These are phyloP conservation scores for Pulveroboletus ravenelii DNA, from an alignment of 768 basidiomycete species.

Conservation along the genomic window DNA sequence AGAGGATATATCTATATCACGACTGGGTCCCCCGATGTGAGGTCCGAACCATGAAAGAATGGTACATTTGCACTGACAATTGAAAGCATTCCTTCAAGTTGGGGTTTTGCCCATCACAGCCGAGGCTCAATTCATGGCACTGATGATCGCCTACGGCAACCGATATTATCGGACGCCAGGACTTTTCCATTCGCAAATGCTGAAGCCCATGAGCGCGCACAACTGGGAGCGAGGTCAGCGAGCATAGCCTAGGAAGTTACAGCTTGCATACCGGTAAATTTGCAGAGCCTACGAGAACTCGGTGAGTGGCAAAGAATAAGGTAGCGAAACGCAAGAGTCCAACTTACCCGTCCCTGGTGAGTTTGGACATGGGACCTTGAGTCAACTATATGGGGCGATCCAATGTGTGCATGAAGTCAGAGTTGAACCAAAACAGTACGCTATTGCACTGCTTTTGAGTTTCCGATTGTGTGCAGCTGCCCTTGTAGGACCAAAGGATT, in stretches of 20 bases:
- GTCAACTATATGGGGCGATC: background rate
- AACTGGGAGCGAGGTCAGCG: slow-evolving; percentile 22
- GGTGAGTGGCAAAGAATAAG: background rate
- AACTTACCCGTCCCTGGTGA: background rate
- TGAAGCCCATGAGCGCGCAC: slow-evolving; percentile 36
- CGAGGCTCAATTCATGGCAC: slow-evolving; percentile 53
- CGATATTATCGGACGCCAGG: slow-evolving; percentile 64
- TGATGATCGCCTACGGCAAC: slow-evolving; percentile 51
- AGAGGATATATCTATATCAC: slow-evolving; percentile 36
- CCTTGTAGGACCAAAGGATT: too few relatives aligned
- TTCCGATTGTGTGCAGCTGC: too few relatives aligned
- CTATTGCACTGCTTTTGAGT: too few relatives aligned
- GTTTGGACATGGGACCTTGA: background rate
- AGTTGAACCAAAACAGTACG: too few relatives aligned
- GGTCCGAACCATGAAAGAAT: background rate
- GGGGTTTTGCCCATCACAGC: slow-evolving; percentile 65
- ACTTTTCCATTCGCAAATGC: slow-evolving; percentile 51
- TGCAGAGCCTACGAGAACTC: slow-evolving; percentile 1
- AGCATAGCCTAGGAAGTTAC: too few relatives aligned
- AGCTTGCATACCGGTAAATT: slow-evolving; percentile 5
- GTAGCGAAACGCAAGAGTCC: background rate
- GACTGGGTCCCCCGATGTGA: slow-evolving; percentile 28
- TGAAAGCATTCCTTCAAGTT: slow-evolving; percentile 52
- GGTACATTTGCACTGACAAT: slow-evolving; percentile 40
- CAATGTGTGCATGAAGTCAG: too few relatives aligned